Evolutionary conservation across 164 flowering plant genomes (phyloP).

Genomic region (Buxus sempervirens): DNA sequence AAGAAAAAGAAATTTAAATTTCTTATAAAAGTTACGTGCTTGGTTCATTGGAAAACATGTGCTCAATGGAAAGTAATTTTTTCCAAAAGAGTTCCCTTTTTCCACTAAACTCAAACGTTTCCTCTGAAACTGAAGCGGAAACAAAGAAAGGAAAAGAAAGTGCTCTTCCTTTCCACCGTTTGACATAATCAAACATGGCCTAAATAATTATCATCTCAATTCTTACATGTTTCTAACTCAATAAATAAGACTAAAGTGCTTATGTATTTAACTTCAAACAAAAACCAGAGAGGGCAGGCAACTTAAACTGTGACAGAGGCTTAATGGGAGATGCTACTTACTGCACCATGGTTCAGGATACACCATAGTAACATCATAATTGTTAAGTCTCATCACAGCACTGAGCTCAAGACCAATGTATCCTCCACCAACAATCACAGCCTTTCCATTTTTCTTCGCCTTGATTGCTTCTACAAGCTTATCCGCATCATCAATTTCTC

Average conservation of each 20-base stretch:
- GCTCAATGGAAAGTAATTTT: too few relatives aligned
- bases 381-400: constrained; percentile 74
- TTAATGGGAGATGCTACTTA: constrained; percentile 45
- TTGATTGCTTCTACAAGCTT: constrained; percentile 73
- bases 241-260: not conserved
- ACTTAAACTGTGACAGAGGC: not conserved
- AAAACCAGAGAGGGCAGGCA: not conserved
- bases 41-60: too few relatives aligned
- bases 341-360: constrained; percentile 99
- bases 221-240: not conserved
- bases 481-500: constrained; percentile 96
- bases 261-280: not conserved
- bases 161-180: too few relatives aligned
- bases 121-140: too few relatives aligned
- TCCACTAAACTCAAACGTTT: too few relatives aligned
- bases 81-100: too few relatives aligned
- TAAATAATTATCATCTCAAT: not conserved
- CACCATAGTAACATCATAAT: constrained; percentile 84
- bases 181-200: too few relatives aligned
- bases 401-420: constrained; percentile 97
- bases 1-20: too few relatives aligned
- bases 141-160: too few relatives aligned
- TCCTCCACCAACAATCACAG: constrained; percentile 94
- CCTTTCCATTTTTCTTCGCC: constrained; percentile 78
- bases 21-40: too few relatives aligned